Base-by-base conservation (phyloP, 2,329 filamentous ascomycete genomes). In the Huntiella abstrusa region DNA sequence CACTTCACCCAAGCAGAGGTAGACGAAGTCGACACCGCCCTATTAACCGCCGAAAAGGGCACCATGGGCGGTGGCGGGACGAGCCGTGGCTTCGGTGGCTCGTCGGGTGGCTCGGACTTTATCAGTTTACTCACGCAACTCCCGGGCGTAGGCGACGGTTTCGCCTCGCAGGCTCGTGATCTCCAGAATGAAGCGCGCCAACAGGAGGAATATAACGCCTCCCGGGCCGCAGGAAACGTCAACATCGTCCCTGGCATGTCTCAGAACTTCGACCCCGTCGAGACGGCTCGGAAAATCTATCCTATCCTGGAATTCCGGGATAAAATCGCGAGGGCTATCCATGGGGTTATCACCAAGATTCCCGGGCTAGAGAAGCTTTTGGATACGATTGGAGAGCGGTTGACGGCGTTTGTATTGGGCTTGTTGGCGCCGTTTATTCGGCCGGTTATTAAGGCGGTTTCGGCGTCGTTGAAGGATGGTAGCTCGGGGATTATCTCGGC, bases 301-400 rank as follows among this genome's bases (percentile, higher is more conserved):
- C 91, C 91, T 1, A 94, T 98, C 50, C 71, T 98, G 0, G 73
- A 83, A 50, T 98, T 96, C 68, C 75, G 88, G 50, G 91, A 98
- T 66, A 91, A 81, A 56, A 86, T 98, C 46, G 87, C 95, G 43
- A 84, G 84, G 54, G 74, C 79, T 36, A 86, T 98, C 60, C 85
- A 77, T 56, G 73, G 76, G 35, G 80, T 86, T 45, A 85, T 96
- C 53, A 77, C 86, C 55, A 95, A 92, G 65, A 81, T 98, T 35
- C 91, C 91, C 0, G 88, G 88, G 0, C 69, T 98, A 3, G 85
- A 94, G 62, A 71, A 79, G 51, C 67, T 95, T n/a, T 76, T 96
- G 16, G 88, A 96, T 52, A 88, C 85, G 55, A 93, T 98, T 55
- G 84, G 82, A 47, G 91, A 98, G 64, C 88, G 83, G 1, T 68